Percentiles rank a stretch among this genome's conserved stretches.
These are phyloP conservation scores for Phialocephala sp. DNA, from an alignment of 2,329 filamentous ascomycete genomes.

Conservation along the genomic window DNA sequence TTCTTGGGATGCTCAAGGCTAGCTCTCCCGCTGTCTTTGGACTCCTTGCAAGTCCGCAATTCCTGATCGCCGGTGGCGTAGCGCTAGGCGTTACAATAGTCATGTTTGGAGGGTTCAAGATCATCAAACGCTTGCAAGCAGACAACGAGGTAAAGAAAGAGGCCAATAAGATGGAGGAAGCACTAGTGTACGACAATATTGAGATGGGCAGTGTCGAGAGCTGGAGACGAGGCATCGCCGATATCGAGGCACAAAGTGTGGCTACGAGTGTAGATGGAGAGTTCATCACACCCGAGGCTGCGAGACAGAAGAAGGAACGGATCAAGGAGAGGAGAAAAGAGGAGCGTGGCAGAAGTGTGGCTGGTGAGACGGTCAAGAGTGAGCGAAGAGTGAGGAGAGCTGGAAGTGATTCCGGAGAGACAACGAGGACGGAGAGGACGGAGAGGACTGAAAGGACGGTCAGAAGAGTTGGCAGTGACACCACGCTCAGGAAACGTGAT, in stretches of 20 bases:
- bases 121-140: constrained; percentile 81
- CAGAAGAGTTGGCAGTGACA: constrained; percentile 41
- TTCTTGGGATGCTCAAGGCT: constrained; percentile 76
- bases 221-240: constrained; percentile 44
- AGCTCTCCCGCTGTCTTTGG: constrained; percentile 86
- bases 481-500: constrained; percentile 24
- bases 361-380: constrained; percentile 27
- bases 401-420: constrained; percentile 19
- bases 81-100: constrained; percentile 94
- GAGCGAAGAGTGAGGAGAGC: constrained; percentile 23
- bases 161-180: constrained; percentile 38
- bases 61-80: constrained; percentile 89
- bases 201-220: constrained; percentile 43
- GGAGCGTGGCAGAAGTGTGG: constrained; percentile 26
- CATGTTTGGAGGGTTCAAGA: constrained; percentile 96
- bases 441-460: constrained; percentile 29
- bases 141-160: constrained; percentile 40
- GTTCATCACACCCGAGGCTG: constrained; percentile 43
- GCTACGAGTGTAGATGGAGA: constrained; percentile 43
- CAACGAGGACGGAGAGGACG: background rate
- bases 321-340: constrained; percentile 36
- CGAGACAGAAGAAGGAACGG: constrained; percentile 35
- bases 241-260: constrained; percentile 38
- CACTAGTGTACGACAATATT: constrained; percentile 38
- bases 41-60: constrained; percentile 87